These are phyloP conservation scores for Suillus fuscotomentosus DNA, from an alignment of 768 basidiomycete genomes.

Conservation along the genomic window DNA sequence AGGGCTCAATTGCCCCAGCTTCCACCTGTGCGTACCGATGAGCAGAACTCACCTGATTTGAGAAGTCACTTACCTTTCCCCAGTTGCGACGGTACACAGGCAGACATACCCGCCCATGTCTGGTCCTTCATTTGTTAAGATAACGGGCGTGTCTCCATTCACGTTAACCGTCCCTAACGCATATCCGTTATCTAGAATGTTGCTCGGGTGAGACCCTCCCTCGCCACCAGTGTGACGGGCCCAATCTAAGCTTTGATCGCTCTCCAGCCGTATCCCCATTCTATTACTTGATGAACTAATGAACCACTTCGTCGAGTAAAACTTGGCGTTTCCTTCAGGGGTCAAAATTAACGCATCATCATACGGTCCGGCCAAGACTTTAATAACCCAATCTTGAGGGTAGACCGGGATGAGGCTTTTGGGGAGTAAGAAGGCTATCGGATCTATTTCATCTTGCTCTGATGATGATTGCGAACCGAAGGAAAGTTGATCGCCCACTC, in stretches of 20 bases:
- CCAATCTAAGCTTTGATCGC: slow-evolving; percentile 46
- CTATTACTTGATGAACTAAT: slow-evolving; percentile 60
- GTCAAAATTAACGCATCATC: slow-evolving; percentile 58
- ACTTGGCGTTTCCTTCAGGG: slow-evolving; percentile 41
- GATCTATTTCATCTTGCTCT: slow-evolving; percentile 11
- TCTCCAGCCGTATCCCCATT: slow-evolving; percentile 60
- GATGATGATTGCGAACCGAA: slow-evolving; percentile 34
- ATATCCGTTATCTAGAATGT: slow-evolving; percentile 64
- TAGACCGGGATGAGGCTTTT: slow-evolving; percentile 39
- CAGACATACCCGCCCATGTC: slow-evolving; percentile 67
- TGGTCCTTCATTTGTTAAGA: slow-evolving; percentile 60
- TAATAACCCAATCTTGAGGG: slow-evolving; percentile 47
- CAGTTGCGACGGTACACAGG: slow-evolving; percentile 48
- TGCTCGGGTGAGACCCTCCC: slow-evolving; percentile 68
- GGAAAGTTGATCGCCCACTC: slow-evolving; percentile 48
- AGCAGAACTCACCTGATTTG: background rate
- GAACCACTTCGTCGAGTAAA: slow-evolving; percentile 53
- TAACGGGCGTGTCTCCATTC: slow-evolving; percentile 70
- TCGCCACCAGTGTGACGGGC: slow-evolving; percentile 57
- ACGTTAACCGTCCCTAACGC: slow-evolving; percentile 54
- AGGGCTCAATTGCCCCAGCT: slow-evolving; percentile 62
- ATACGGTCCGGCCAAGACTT: slow-evolving; percentile 62
- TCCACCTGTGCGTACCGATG: slow-evolving; percentile 50
- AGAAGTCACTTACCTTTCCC: slow-evolving; percentile 42
- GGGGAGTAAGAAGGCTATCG: slow-evolving; percentile 22